Evolutionary conservation across 73 alveolate genomes (phyloP).

Genomic region (Tetrahymena malaccensis): DNA sequence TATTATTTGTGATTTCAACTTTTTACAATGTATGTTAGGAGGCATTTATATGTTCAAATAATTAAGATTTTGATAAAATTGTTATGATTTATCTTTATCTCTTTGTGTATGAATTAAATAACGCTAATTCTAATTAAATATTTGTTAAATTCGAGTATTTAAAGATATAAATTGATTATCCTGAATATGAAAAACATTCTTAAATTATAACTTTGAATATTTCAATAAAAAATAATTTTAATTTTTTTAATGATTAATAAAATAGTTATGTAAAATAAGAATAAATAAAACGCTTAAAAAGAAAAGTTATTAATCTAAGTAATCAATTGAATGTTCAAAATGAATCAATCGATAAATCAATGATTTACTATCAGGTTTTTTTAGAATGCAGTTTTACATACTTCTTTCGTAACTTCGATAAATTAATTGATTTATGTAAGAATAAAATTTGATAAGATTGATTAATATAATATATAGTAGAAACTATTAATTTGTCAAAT

Average conservation of each 20-base stretch:
- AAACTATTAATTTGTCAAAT: neutral
- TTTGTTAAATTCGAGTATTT: no score
- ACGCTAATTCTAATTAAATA: no score
- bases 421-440: neutral
- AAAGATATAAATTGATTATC: no score
- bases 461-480: neutral
- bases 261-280: neutral
- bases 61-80: no score
- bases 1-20: no score
- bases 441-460: neutral
- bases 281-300: neutral
- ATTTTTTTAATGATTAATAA: neutral
- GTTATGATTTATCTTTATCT: no score
- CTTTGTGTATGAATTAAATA: no score
- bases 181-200: no score
- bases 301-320: neutral
- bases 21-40: no score
- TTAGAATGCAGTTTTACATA: neutral
- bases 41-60: no score
- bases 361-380: neutral
- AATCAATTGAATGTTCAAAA: neutral
- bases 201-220: no score
- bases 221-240: no score
- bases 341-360: neutral
- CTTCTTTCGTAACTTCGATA: neutral